Evolutionary conservation across 305 asterid genomes (phyloP), one percentile per base, ranked within the genome.

Genomic region (Ilex paraguariensis): DNA sequence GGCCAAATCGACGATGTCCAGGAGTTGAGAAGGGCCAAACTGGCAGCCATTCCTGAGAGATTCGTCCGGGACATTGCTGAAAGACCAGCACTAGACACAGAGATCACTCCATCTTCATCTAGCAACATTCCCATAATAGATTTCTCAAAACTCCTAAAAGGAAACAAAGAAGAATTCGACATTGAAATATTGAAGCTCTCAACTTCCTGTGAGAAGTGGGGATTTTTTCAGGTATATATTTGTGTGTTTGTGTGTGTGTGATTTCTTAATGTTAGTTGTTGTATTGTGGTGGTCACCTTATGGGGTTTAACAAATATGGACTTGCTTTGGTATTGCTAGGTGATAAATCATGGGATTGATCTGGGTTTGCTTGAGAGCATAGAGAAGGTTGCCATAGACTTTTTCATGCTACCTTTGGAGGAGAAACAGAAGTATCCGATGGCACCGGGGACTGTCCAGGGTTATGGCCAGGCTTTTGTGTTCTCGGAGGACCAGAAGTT

Each of bases 1-100:
- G 95, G 97, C 28, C 91, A 84, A 71, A 86, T 93, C 75, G 88
- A 89, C 72, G 98, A 93, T 77, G 98, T 93, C 12, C 97, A 90
- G 76, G 98, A 92, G 72, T 81, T 93, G 7, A 79, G 72, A 60
- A 85, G 77, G 68, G 61, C 51, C 2, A 86, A 80, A 64, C 33
- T 85, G 48, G 61, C 95, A 14, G 68, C 76, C 11, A 65, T 93
- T 54, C 98, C 98, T 15, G 82, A 77, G 31, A 82, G 98, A 70
- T 93, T 90, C 65, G 81, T 93, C 64, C 64, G 96, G 48, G 91
- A 81, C 67, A 57, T 63, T 10, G 66, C 72, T 7, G 98, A 92
- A 66, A 75, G 95, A 79, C 90, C 97, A 46, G 60, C 50, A 60
- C 66, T 77, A 0, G 74, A 80, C 57, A 60, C 69, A 48, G 52